Conservation (phyloP, 306 rosid genomes). For the Vachellia pachyceras region DNA sequence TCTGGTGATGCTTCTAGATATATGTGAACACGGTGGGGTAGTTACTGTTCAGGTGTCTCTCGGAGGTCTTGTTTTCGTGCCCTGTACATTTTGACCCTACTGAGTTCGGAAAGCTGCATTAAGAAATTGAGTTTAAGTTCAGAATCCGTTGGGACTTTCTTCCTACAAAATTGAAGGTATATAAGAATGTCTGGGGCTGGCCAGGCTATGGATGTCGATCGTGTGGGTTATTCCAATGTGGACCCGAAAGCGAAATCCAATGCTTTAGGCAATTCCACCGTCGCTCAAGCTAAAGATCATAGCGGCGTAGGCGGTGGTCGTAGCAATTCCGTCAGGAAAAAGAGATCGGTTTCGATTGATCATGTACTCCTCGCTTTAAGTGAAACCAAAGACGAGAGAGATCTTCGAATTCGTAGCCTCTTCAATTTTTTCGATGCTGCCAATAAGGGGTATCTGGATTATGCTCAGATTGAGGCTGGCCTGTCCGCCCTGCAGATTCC, state of each 20-base stretch:
- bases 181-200: constrained; percentile 26
- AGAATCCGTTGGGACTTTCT: constrained; percentile 1
- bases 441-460: constrained; percentile 54
- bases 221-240: constrained; percentile 9
- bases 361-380: constrained; percentile 59
- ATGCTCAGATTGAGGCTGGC: constrained; percentile 59
- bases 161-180: background rate
- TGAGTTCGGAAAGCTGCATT: constrained; percentile 8
- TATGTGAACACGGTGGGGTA: background rate
- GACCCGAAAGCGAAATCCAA: constrained; percentile 22
- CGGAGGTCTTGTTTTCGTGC: background rate
- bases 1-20: background rate
- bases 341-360: constrained; percentile 52
- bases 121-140: constrained; percentile 6
- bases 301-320: constrained; percentile 28
- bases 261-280: constrained; percentile 14
- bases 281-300: constrained; percentile 33
- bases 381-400: constrained; percentile 64
- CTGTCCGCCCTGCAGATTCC: constrained; percentile 63
- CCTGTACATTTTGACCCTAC: constrained; percentile 38
- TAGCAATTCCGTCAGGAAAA: constrained; percentile 37
- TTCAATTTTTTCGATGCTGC: constrained; percentile 60
- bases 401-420: constrained; percentile 55
- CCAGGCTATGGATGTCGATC: constrained; percentile 26
- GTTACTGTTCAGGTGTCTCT: background rate